phyloP scores from a whole-genome alignment of 2,329 filamentous ascomycete genomes.

The Metarhizium anisopliae region DNA sequence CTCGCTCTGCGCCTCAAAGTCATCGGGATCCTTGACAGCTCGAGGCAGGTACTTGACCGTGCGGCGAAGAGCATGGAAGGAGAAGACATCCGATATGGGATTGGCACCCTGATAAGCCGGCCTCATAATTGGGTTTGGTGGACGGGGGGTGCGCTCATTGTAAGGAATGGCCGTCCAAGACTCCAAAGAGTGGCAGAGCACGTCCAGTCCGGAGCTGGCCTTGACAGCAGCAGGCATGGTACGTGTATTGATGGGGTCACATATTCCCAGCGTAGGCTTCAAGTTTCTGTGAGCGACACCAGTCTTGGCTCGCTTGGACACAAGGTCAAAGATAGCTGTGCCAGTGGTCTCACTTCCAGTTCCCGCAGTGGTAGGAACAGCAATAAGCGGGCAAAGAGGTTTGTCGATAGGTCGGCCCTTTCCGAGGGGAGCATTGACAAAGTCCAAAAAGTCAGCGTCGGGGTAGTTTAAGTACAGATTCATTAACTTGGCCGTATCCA shows the following conservation, averaged over 20 bases:
- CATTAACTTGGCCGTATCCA: constrained; percentile 98
- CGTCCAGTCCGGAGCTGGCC: constrained; percentile 84
- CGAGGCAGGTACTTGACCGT: constrained; percentile 91
- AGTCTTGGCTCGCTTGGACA: constrained; percentile 84
- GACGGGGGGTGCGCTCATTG: constrained; percentile 73
- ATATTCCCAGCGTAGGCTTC: constrained; percentile 89
- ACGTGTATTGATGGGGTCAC: constrained; percentile 76
- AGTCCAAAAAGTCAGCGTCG: constrained; percentile 90
- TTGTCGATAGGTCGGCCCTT: constrained; percentile 70
- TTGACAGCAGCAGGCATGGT: constrained; percentile 96
- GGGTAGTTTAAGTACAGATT: constrained; percentile 90
- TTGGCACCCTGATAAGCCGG: constrained; percentile 97
- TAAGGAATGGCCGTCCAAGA: constrained; percentile 98
- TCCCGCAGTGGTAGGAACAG: constrained; percentile 74
- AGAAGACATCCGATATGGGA: constrained; percentile 96
- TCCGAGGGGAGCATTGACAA: constrained; percentile 91
- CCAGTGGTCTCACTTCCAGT: constrained; percentile 93
- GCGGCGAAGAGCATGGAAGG: constrained; percentile 69
- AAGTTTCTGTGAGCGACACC: constrained; percentile 92
- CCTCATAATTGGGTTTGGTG: constrained; percentile 78
- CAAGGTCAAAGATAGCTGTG: constrained; percentile 95
- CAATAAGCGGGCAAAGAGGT: constrained; percentile 66
- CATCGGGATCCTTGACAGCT: constrained; percentile 78
- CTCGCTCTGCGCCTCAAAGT: constrained; percentile 84
- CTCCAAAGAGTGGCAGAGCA: constrained; percentile 90